A percentile compares a stretch with the other conserved stretches of the same genome.
These are phyloP conservation scores for Cicer pinnatifidum DNA, from an alignment of 306 rosid species.

Conservation along the genomic window DNA sequence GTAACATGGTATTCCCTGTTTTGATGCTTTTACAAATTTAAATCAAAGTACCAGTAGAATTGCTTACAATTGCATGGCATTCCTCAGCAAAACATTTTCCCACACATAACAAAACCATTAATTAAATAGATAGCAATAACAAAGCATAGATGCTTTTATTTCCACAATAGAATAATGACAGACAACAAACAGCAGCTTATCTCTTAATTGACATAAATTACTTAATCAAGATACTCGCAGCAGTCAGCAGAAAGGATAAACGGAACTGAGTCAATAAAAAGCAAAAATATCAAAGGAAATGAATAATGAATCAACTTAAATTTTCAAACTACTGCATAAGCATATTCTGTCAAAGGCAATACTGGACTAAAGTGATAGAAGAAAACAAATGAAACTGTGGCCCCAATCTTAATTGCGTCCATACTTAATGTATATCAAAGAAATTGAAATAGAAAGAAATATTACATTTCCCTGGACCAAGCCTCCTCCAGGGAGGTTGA, in stretches of 20 bases:
- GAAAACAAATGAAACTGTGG: conserved; percentile 11
- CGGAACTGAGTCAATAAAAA: conserved; percentile 28
- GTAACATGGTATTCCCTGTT: conserved; percentile 13
- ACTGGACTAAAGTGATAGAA: background rate
- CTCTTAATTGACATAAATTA: background rate
- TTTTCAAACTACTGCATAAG: conserved; percentile 23
- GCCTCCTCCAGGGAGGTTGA: background rate
- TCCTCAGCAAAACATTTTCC: conserved; percentile 7
- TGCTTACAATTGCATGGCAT: conserved; percentile 13
- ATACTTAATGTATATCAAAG: conserved; percentile 6
- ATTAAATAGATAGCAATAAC: conserved; percentile 14
- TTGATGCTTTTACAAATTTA: conserved; percentile 23
- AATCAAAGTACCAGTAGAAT: background rate
- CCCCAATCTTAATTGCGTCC: background rate
- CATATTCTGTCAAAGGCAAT: conserved; percentile 12
- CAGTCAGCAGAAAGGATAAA: conserved; percentile 2
- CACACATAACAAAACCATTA: conserved; percentile 7
- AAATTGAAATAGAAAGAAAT: conserved; percentile 20
- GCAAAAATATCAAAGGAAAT: conserved; percentile 3
- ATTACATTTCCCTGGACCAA: background rate
- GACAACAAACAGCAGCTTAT: conserved; percentile 29
- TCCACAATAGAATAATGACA: conserved; percentile 23
- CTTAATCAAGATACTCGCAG: conserved; percentile 34
- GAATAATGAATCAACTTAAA: conserved; percentile 24
- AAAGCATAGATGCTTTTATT: conserved; percentile 35